Evolutionary conservation across 2,329 filamentous ascomycete species (phyloP).

Genomic region (Fusarium kyushuense): DNA sequence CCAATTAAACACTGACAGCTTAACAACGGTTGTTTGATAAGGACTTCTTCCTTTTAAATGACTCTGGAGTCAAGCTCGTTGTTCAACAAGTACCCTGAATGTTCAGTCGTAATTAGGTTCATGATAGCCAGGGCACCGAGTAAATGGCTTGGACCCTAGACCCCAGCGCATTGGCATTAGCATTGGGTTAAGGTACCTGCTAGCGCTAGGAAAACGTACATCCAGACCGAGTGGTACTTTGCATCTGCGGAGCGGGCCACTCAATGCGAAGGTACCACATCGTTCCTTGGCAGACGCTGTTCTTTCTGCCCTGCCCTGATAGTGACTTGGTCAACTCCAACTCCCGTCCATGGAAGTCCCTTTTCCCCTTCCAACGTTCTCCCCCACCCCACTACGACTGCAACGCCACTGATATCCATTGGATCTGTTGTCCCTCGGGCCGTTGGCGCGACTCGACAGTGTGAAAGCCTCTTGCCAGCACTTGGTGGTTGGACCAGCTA

Average conservation of each 20-base stretch:
- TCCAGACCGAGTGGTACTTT: slow-evolving; percentile 4
- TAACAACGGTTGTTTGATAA: slow-evolving; percentile 3
- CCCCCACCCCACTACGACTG: slow-evolving; percentile 36
- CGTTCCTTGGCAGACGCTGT: slow-evolving; percentile 7
- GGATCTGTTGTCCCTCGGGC: slow-evolving; percentile 43
- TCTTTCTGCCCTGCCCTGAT: slow-evolving; percentile 2
- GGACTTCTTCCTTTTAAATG: not conserved
- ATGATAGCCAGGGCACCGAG: slow-evolving; percentile 31
- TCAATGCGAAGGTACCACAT: slow-evolving; percentile 28
- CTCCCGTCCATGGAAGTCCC: slow-evolving; percentile 20
- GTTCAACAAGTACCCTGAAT: slow-evolving; percentile 5
- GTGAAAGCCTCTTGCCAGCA: slow-evolving; percentile 38
- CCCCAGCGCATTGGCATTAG: slow-evolving; percentile 25
- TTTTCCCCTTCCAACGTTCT: slow-evolving; percentile 34
- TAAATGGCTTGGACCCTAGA: slow-evolving; percentile 38
- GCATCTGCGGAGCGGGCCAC: slow-evolving; percentile 21
- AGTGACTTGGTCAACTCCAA: slow-evolving; percentile 14
- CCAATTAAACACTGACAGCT: not conserved
- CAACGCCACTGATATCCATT: slow-evolving; percentile 25
- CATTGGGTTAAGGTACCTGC: slow-evolving; percentile 25
- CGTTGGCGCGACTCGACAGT: slow-evolving; percentile 47
- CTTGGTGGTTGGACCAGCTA: slow-evolving; percentile 43
- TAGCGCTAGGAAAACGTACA: slow-evolving; percentile 11
- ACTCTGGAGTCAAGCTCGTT: not conserved
- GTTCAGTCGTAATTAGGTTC: slow-evolving; percentile 28